Conservation (phyloP, 129 eudicot genomes). For the Erigeron canadensis region DNA sequence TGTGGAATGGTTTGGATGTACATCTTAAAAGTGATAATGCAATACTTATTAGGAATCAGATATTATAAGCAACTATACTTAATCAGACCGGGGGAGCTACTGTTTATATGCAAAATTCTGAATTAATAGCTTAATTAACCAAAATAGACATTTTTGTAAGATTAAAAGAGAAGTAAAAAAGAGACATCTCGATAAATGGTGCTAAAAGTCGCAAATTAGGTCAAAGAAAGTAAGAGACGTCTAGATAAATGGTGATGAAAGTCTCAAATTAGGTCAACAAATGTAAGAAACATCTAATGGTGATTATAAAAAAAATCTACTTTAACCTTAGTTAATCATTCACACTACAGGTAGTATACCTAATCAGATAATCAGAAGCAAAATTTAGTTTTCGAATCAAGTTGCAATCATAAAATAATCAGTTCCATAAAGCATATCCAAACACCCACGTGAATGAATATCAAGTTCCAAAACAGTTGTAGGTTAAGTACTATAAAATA, state of each 20-base stretch:
- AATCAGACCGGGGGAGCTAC: conserved; percentile 1
- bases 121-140: conserved; percentile 4
- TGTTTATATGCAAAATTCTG: background rate
- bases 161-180: background rate
- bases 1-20: background rate
- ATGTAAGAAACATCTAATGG: no score
- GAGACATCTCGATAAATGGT: background rate
- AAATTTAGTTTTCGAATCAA: background rate
- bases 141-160: background rate
- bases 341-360: background rate
- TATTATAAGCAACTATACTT: background rate
- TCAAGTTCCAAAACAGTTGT: conserved; percentile 7
- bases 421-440: background rate
- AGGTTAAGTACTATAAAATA: no score
- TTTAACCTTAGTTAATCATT: background rate
- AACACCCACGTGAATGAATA: background rate
- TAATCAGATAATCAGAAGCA: conserved; percentile 13
- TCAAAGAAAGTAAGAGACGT: background rate
- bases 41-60: background rate
- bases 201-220: background rate
- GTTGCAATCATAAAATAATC: conserved; percentile 1
- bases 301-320: background rate
- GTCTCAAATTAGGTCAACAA: background rate
- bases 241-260: background rate
- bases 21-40: background rate